Base-by-base conservation (phyloP, 208 protist species). In the Herpetomonas muscarum region DNA sequence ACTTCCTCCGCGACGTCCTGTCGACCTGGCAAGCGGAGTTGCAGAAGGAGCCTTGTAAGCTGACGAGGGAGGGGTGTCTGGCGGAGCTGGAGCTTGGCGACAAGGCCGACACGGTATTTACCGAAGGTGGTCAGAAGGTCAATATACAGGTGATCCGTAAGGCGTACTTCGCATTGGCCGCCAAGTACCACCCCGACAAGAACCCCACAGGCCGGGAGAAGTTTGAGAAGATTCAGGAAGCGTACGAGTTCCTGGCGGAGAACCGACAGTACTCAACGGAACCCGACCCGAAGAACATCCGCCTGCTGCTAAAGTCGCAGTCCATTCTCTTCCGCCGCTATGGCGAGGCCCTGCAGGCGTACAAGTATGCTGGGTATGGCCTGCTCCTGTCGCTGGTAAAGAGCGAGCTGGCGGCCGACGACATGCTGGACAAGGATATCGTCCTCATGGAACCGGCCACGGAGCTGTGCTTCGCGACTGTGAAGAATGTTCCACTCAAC, bases 111-210 rank as follows among this genome's bases (percentile, higher is more conserved):
- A 49, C 59, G 26, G 21, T 50, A 34, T 25, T 15, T 26, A 19
- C 2, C 6, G 36, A 29, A 12, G 53, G 25, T 26, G 55, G 47
- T 2, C 24, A 31, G 25, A 39, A 64, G 44, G 36, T 79, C n/a
- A 68, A 77, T 31, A 63, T 65, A 53, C 57, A 81, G 50, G 54
- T 79, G 21, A 74, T 98, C 19, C 87, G 95, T 31, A 96, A 93
- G 46, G 94, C 94, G 0, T 98, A 98, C 76, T 97, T 96, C 56
- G 78, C 74, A 32, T 64, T 98, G 12, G 92, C 95, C 0, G 81
- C 85, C 3, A 81, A 93, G 63, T 98, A 92, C 66, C 96, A 98
- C 76, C 97, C 97, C 19, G 97, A 98, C 74, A 98, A 98, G 75
- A 98, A 98, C 52, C 93, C 95, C 2, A 87, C 98, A 25, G 90